Evolutionary conservation across 371 early-diverging fungal species (phyloP), one percentile per base, ranked within the genome.

Genomic region (Mucor indicus): DNA sequence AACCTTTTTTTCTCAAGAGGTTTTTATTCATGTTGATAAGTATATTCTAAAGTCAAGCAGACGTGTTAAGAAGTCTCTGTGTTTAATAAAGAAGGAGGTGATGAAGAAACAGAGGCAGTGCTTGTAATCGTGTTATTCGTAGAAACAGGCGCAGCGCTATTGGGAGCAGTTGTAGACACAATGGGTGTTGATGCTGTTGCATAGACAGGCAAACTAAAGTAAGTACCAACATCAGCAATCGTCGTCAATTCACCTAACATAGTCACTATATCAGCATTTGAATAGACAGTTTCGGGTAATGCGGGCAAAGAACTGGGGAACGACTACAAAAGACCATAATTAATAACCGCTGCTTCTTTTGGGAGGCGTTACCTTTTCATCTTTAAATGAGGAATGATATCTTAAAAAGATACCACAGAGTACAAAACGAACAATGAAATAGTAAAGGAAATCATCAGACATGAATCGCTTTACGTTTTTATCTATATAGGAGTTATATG

Each of bases 391-490:
- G 2, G 71, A 71, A 49, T 84, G 85, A 6, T 68, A 75, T 27
- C 75, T 72, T 29, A 95, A 63, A 27, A 93, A 66, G 5, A 79
- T 75, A 36, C 79, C 72, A 57, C 87, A 88, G 1, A 96, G 40
- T 1, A 92, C 85, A 67, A 87, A 93, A 7, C 95, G 85, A 13
- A 89, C 84, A 44, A 92, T 77, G 53, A 96, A 87, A 54, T 88
- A 89, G 35, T 90, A 78, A 55, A 95, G 53, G 59, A 95, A 95
- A 38, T 92, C 92, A 59, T 96, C 98, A 25, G 85, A 79, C 60
- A 93, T 60, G 66, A 95, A 93, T 27, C 85, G 62, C 43, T 84
- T 79, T 49, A 84, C 63, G 37, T 75, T 54, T 24, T 64, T 64
- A 59, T 86, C 88, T 77, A 46, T 7, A 33, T 33, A 4, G n/a